Base-by-base conservation (phyloP, 2,329 filamentous ascomycete genomes). In the Hypomyces rosellus region DNA sequence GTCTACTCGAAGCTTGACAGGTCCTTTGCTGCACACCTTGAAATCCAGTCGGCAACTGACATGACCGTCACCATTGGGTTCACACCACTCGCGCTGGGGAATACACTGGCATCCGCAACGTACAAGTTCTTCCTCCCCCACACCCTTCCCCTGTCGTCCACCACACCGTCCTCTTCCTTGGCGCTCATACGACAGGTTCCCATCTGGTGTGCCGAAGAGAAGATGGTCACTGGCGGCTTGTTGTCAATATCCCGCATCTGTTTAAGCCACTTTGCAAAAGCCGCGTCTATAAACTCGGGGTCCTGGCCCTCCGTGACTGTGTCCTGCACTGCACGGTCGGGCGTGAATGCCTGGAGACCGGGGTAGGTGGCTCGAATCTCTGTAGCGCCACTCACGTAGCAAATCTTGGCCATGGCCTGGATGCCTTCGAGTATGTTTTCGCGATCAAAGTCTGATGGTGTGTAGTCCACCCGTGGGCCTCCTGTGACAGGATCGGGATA, bases 1-100 rank as follows among this genome's bases (percentile, higher is more conserved):
- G 25, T 8, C 25, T 30, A 30, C 9, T 30, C 25, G 2, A 6
- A 30, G 25, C 25, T 18, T 9, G 45, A 53, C 50, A 68, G 50
- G 30, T 80, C 79, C 61, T 65, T 68, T n/a, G 67, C 72, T 41
- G 86, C 64, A 0, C 76, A 74, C 59, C 76, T 71, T 3, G 80
- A 80, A 54, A 88, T 84, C 69, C 78, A 80, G 61, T 87, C 81
- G 45, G 81, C 74, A 59, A 87, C 77, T 1, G 81, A 80, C 87
- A 91, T 89, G 51, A 74, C 77, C 12, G 86, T 89, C 40, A 90
- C 73, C 88, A 92, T 91, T 12, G 88, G 88, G 64, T 91, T 91
- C 30, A 90, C 86, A 1, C 88, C 88, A 63, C 82, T 88, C 11
- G 86, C 86, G 50, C 79, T 85, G 1, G 86, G 88, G 54, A 91